Evolutionary conservation across 371 early-diverging fungal genomes (phyloP).

Genomic region (Mortierella sp.): DNA sequence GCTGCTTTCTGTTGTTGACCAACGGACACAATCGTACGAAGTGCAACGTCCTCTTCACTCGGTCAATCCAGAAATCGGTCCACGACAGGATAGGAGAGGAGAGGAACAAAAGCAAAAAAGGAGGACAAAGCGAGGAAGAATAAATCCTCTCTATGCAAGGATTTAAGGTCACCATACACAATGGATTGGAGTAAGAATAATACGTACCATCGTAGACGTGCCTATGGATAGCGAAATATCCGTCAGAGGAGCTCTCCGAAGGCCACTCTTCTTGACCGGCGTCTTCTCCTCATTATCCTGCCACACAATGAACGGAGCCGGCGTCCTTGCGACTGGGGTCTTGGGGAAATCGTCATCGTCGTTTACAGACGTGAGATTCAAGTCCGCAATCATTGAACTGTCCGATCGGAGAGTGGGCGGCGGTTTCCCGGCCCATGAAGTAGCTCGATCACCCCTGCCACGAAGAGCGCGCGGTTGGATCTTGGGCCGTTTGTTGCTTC

Average conservation of each 20-base stretch:
- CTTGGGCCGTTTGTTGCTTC: constrained; percentile 28
- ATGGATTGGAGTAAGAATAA: neutral
- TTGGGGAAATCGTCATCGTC: neutral
- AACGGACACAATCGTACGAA: neutral
- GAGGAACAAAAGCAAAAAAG: neutral
- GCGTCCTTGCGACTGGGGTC: neutral
- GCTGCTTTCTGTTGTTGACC: neutral
- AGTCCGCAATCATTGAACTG: neutral
- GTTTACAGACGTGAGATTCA: neutral
- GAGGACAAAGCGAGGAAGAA: constrained; percentile 7
- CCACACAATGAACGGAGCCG: neutral
- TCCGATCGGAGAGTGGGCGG: constrained; percentile 1
- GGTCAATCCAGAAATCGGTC: neutral
- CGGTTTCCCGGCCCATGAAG: no score
- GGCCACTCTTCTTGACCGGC: neutral
- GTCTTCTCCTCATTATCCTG: neutral
- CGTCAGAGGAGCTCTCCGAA: constrained; percentile 13
- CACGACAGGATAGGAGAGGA: neutral
- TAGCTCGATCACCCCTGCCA: constrained; percentile 18
- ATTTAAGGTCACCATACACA: neutral
- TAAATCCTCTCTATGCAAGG: constrained; percentile 13
- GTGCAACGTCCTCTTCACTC: neutral
- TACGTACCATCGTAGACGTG: constrained; percentile 17
- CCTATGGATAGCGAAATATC: constrained; percentile 13
- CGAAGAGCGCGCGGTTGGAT: constrained; percentile 19